Conservation (phyloP, 2,329 filamentous ascomycete species). For the Plectosphaerella plurivora region DNA sequence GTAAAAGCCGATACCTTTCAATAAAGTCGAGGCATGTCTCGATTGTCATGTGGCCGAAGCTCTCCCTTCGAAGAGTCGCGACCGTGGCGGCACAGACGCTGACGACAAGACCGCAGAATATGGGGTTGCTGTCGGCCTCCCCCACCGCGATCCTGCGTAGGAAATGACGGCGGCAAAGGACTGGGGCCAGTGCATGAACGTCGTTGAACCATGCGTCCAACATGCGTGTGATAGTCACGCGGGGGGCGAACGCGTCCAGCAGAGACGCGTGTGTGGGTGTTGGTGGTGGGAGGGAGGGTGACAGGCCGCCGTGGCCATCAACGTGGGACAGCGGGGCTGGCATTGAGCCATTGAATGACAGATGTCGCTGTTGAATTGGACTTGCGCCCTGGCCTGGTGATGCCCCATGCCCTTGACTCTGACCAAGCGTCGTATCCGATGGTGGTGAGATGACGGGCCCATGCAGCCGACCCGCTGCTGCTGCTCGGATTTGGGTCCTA, state of each 20-base stretch:
- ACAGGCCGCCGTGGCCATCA: neutral
- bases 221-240: slow-evolving; percentile 12
- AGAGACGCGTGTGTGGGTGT: neutral
- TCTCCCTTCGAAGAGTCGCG: slow-evolving; percentile 21
- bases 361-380: neutral
- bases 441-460: neutral
- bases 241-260: slow-evolving; percentile 8
- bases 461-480: no score
- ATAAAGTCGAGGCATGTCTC: slow-evolving; percentile 22
- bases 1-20: slow-evolving; percentile 18
- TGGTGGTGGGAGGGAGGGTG: neutral
- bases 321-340: no score
- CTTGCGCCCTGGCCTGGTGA: neutral
- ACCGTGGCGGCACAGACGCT: slow-evolving; percentile 28
- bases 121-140: slow-evolving; percentile 17
- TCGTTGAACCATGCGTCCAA: slow-evolving; percentile 29
- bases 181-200: slow-evolving; percentile 27
- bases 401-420: slow-evolving; percentile 6
- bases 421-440: neutral
- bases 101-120: slow-evolving; percentile 26
- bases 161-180: slow-evolving; percentile 25
- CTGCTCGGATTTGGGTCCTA: neutral
- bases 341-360: neutral
- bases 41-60: slow-evolving; percentile 21
- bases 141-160: slow-evolving; percentile 19